These are phyloP conservation scores for Basipetospora chlamydospora DNA, from an alignment of 2,329 filamentous ascomycete species.

Conservation along the genomic window DNA sequence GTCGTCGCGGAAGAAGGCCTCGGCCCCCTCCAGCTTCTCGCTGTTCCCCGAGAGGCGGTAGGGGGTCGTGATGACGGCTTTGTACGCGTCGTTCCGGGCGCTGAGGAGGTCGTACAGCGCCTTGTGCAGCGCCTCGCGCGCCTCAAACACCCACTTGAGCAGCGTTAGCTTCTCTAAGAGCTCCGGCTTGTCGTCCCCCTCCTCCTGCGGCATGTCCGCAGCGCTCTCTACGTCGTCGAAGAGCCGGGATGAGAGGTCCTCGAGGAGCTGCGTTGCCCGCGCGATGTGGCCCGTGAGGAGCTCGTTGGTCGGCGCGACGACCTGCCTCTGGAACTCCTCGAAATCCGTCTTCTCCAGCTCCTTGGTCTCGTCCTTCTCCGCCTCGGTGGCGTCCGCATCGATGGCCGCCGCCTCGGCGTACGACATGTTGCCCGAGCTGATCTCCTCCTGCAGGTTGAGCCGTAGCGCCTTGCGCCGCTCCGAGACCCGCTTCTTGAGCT, in stretches of 20 bases:
- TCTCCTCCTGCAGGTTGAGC: slow-evolving; percentile 62
- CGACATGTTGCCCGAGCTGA: slow-evolving; percentile 62
- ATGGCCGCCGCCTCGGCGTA: slow-evolving; percentile 74
- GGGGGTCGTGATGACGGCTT: slow-evolving; percentile 67
- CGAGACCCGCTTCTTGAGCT: slow-evolving; percentile 32
- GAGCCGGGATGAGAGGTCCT: slow-evolving; percentile 56
- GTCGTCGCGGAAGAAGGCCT: slow-evolving; percentile 72
- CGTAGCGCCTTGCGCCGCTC: slow-evolving; percentile 51
- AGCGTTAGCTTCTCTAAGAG: slow-evolving; percentile 86
- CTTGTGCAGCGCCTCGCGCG: slow-evolving; percentile 73
- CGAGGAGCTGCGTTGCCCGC: slow-evolving; percentile 62
- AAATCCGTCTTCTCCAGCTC: slow-evolving; percentile 68
- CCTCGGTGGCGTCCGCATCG: slow-evolving; percentile 57
- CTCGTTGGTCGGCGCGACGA: slow-evolving; percentile 73
- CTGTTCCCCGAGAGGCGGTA: slow-evolving; percentile 62
- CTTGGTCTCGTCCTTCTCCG: slow-evolving; percentile 57
- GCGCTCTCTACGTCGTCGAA: slow-evolving; percentile 49
- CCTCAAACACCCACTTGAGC: slow-evolving; percentile 94
- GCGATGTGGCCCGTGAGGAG: slow-evolving; percentile 63
- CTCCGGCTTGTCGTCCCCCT: slow-evolving; percentile 90
- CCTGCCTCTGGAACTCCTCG: slow-evolving; percentile 66
- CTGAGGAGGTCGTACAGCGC: slow-evolving; percentile 74
- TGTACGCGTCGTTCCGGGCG: slow-evolving; percentile 76
- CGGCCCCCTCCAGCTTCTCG: slow-evolving; percentile 66
- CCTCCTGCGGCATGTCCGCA: slow-evolving; percentile 78